Percentiles rank a stretch among this genome's conserved stretches.
These are phyloP conservation scores for Kodamaea leandrae DNA, from an alignment of 805 yeast genomes.

Conservation along the genomic window DNA sequence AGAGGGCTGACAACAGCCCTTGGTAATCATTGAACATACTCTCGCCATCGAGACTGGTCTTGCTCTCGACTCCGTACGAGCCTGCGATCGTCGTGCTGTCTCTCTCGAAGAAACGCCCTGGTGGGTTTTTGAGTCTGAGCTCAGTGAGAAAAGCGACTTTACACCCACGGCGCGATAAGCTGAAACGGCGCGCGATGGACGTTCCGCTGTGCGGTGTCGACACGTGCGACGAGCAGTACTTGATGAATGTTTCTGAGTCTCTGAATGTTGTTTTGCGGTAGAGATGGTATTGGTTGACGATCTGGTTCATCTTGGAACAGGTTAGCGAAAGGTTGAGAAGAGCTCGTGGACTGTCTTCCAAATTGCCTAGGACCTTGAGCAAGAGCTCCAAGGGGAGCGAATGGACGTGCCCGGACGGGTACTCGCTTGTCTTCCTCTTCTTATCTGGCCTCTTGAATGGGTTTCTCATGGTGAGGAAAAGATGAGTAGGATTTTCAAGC, in stretches of 20 bases:
- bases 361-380: slow-evolving; percentile 28
- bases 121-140: slow-evolving; percentile 35
- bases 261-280: slow-evolving; percentile 33
- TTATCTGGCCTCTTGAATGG: slow-evolving; percentile 2
- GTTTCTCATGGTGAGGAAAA: background rate
- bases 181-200: slow-evolving; percentile 17
- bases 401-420: slow-evolving; percentile 32
- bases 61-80: slow-evolving; percentile 29
- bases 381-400: slow-evolving; percentile 46
- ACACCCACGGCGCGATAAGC: slow-evolving; percentile 12
- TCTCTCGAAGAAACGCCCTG: slow-evolving; percentile 21
- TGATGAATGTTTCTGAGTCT: slow-evolving; percentile 25
- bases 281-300: slow-evolving; percentile 36
- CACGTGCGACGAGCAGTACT: slow-evolving; percentile 35
- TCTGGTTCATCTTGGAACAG: slow-evolving; percentile 35
- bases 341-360: slow-evolving; percentile 17
- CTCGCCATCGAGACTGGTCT: slow-evolving; percentile 8
- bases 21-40: slow-evolving; percentile 24
- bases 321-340: slow-evolving; percentile 26
- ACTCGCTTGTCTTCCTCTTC: slow-evolving; percentile 15
- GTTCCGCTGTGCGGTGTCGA: no score
- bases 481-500: no score
- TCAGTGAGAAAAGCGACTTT: slow-evolving; percentile 30
- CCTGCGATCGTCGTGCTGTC: slow-evolving; percentile 35
- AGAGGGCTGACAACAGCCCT: slow-evolving; percentile 26